A percentile compares a stretch with the other conserved stretches of the same genome.
These are phyloP conservation scores for Globisporangium parvum DNA, from an alignment of 352 stramenopile genomes.

Conservation along the genomic window DNA sequence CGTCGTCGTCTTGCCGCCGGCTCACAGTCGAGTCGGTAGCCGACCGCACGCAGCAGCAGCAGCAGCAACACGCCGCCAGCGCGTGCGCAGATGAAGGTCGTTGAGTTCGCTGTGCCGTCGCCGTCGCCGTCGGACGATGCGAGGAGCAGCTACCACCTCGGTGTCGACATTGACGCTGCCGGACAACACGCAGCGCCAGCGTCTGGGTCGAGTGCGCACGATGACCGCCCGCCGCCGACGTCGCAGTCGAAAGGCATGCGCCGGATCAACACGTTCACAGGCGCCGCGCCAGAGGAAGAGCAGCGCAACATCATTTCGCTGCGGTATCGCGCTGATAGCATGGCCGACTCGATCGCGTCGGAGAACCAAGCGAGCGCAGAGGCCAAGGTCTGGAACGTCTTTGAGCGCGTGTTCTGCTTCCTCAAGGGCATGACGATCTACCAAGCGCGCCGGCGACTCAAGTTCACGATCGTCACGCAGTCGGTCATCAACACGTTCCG, in stretches of 20 bases:
- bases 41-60: too few relatives aligned
- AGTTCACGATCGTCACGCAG: conserved; percentile 87
- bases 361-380: conserved; percentile 53
- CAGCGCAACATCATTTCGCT: conserved; percentile 85
- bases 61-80: too few relatives aligned
- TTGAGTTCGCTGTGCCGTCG: conserved; percentile 70
- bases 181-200: background rate
- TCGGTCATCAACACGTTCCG: conserved; percentile 74
- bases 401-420: conserved; percentile 85
- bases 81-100: conserved; percentile 29
- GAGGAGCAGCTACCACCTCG: conserved; percentile 50
- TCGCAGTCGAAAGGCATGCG: conserved; percentile 35
- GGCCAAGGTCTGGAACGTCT: conserved; percentile 69
- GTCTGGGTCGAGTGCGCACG: conserved; percentile 5
- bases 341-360: conserved; percentile 74
- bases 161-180: conserved; percentile 34
- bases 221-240: conserved; percentile 9
- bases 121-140: conserved; percentile 53
- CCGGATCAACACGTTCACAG: conserved; percentile 68
- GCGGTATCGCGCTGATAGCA: conserved; percentile 77
- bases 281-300: conserved; percentile 54
- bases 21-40: too few relatives aligned
- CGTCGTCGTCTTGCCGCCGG: too few relatives aligned
- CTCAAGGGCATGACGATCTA: conserved; percentile 88
- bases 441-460: conserved; percentile 65